Evolutionary conservation across 768 basidiomycete species (phyloP), one percentile per base, ranked within the genome.

Genomic region (Tricholoma sp.): DNA sequence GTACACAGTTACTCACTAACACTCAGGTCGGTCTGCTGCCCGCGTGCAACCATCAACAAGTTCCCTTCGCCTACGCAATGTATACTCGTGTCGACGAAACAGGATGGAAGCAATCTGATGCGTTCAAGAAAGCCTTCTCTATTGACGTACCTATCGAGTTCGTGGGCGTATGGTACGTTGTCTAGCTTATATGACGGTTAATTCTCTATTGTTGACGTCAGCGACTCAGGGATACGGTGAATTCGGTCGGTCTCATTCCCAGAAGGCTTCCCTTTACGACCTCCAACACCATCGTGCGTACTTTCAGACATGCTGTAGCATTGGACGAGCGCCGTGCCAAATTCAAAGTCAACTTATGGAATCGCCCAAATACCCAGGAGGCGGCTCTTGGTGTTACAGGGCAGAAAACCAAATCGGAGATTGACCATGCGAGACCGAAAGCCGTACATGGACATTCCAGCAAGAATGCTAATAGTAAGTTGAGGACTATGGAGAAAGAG

Each of bases 11-110:
- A 24, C n/a, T 54, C 31, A 12, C 24, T 36, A n/a, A n/a, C n/a
- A n/a, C n/a, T 13, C 18, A 55, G 53, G 53, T 55, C 18, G 74
- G 77, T 15, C 64, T 76, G 9, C 66, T 77, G 1, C 76, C 76
- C 6, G 64, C 70, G 8, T 71, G 71, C 55, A 77, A 77, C 52
- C 70, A 73, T 57, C 76, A 83, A 57, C 79, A 82, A 61, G 74
- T 84, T 10, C 79, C 80, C 1, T 82, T 85, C 52, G 83, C 81
- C 12, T 84, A 81, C 68, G 76, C 76, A 53, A 80, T 83, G 76
- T 84, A 75, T 69, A 76, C 72, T 9, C 66, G 68, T 1, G 60
- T 65, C 15, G 76, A 80, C 52, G 68, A 72, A 29, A 48, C 59
- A 0, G 76, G 78, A 9, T 77, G 78, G 77, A 69, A 70, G 49